Conservation (phyloP, 257 asterid species). For the Ballota nigra region DNA sequence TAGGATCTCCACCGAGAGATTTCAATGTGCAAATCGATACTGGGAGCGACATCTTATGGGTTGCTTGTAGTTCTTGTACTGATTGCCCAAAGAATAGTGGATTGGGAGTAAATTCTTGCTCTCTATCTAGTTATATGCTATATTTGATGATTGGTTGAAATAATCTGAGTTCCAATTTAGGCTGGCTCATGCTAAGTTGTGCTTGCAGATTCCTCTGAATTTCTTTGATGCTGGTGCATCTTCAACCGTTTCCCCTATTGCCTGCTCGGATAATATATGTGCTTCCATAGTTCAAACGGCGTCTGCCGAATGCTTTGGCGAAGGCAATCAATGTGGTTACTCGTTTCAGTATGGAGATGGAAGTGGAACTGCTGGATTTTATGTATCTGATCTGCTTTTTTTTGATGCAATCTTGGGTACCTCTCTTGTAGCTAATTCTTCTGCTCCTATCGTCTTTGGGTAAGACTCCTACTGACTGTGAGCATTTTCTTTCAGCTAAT, state of each 20-base stretch:
- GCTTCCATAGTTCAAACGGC: slow-evolving; percentile 54
- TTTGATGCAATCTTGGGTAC: slow-evolving; percentile 70
- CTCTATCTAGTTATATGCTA: slow-evolving; percentile 1
- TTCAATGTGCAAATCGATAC: slow-evolving; percentile 93
- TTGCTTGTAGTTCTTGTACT: slow-evolving; percentile 73
- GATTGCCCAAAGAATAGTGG: slow-evolving; percentile 85
- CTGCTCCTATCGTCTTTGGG: slow-evolving; percentile 92
- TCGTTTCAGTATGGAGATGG: slow-evolving; percentile 89
- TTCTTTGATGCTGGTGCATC: slow-evolving; percentile 68
- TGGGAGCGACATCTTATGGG: slow-evolving; percentile 91
- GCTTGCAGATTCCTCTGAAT: slow-evolving; percentile 77
- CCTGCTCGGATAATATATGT: slow-evolving; percentile 71
- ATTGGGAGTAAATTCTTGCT: slow-evolving; percentile 59
- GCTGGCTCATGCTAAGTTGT: too few species aligned
- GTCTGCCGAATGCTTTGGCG: slow-evolving; percentile 63
- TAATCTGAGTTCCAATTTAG: slow-evolving; percentile 14
- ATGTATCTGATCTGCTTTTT: slow-evolving; percentile 68
- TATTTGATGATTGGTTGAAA: not conserved
- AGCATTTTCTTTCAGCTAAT: not conserved
- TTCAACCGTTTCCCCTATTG: slow-evolving; percentile 60
- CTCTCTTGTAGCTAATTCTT: slow-evolving; percentile 69
- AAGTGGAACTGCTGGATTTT: slow-evolving; percentile 83
- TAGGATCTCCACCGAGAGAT: slow-evolving; percentile 90
- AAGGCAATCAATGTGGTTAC: slow-evolving; percentile 68
- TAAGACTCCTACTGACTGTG: slow-evolving; percentile 21